Conservation (phyloP, 176 grass and related monocot species). For the Avena insularis region DNA sequence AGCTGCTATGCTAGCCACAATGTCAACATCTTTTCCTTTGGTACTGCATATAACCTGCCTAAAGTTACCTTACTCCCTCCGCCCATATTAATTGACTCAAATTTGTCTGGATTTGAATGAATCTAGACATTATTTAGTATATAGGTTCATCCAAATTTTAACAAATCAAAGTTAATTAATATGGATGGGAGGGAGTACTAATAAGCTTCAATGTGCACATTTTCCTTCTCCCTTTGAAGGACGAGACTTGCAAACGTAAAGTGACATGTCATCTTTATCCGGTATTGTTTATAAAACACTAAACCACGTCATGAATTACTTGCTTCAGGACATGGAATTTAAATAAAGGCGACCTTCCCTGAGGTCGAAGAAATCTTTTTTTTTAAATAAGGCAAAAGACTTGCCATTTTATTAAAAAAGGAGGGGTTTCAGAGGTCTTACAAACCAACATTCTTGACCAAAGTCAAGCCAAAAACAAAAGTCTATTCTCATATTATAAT, state of each 20-base stretch:
- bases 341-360: neutral
- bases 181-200: no score
- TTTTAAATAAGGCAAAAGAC: neutral
- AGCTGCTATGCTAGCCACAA: neutral
- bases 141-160: no score
- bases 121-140: no score
- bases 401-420: no score
- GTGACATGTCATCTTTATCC: neutral
- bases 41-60: neutral
- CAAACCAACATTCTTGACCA: no score
- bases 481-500: no score
- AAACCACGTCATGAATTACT: neutral
- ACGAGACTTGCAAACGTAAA: neutral
- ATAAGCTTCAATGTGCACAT: neutral
- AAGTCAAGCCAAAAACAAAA: no score
- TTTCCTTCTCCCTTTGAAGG: neutral
- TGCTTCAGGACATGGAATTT: neutral
- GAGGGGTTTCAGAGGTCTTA: no score
- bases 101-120: no score
- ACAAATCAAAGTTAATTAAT: no score
- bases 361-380: neutral
- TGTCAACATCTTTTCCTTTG: neutral
- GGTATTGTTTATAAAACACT: neutral
- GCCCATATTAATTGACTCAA: no score
- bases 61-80: neutral